phyloP scores from a whole-genome alignment of 352 stramenopile genomes.

The Pythium phragmiticola region DNA sequence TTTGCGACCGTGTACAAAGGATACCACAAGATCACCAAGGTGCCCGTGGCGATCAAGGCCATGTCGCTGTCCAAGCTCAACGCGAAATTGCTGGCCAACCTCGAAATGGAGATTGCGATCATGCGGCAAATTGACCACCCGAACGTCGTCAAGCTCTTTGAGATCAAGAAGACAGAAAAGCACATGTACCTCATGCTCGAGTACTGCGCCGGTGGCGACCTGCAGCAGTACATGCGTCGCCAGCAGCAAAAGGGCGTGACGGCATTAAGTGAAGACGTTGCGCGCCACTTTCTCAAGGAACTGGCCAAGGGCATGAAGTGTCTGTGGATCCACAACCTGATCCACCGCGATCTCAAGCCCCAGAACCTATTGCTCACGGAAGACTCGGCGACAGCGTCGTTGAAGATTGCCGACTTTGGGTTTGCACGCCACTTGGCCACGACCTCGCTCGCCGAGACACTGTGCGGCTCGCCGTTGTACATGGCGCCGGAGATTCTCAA shows the following conservation, averaged over 20 bases:
- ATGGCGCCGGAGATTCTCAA: slow-evolving; percentile 98
- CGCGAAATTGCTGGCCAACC: slow-evolving; percentile 94
- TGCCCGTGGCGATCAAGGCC: slow-evolving; percentile 93
- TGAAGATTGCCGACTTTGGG: slow-evolving; percentile 77
- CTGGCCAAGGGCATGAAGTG: slow-evolving; percentile 72
- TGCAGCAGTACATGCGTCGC: slow-evolving; percentile 92
- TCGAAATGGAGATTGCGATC: slow-evolving; percentile 97
- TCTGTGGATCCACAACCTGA: slow-evolving; percentile 74
- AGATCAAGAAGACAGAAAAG: slow-evolving; percentile 94
- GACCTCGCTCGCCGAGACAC: slow-evolving; percentile 92
- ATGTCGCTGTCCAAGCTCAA: slow-evolving; percentile 93
- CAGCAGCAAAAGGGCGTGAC: slow-evolving; percentile 29
- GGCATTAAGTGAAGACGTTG: slow-evolving; percentile 36
- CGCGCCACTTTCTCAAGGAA: slow-evolving; percentile 63
- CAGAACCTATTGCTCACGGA: slow-evolving; percentile 94
- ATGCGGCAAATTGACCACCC: slow-evolving; percentile 94
- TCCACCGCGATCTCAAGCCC: slow-evolving; percentile 93
- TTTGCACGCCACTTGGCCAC: slow-evolving; percentile 94
- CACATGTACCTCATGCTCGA: slow-evolving; percentile 98
- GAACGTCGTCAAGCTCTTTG: slow-evolving; percentile 96
- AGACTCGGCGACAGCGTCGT: slow-evolving; percentile 43
- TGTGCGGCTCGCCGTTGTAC: slow-evolving; percentile 95
- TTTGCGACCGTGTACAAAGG: slow-evolving; percentile 91
- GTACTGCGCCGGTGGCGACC: slow-evolving; percentile 94
- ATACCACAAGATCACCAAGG: slow-evolving; percentile 71